These are phyloP conservation scores for Stachybotrys echinatus DNA, from an alignment of 2,329 filamentous ascomycete species.

Conservation along the genomic window DNA sequence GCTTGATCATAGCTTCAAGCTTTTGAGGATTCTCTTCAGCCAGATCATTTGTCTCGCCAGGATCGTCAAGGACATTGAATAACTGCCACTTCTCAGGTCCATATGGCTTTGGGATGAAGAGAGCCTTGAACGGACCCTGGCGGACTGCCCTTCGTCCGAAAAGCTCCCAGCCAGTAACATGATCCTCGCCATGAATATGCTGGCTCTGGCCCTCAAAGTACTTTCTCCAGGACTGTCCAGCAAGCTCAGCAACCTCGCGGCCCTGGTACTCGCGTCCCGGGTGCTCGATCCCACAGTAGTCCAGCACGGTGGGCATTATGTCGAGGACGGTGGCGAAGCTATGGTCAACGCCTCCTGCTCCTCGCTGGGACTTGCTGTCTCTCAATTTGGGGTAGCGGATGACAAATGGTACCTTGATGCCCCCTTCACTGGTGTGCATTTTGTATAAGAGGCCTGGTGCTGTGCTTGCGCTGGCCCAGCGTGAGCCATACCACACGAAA, in stretches of 20 bases:
- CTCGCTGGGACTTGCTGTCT: no score
- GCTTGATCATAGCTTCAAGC: slow-evolving; percentile 19
- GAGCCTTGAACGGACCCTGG: slow-evolving; percentile 50
- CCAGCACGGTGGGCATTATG: slow-evolving; percentile 41
- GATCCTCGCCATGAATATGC: slow-evolving; percentile 14
- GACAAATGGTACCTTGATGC: slow-evolving; percentile 44
- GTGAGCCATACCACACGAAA: slow-evolving; percentile 54
- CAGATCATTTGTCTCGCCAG: slow-evolving; percentile 45
- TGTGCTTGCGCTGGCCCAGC: slow-evolving; percentile 38
- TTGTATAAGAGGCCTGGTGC: slow-evolving; percentile 21
- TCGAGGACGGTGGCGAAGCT: slow-evolving; percentile 50
- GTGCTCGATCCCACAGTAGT: slow-evolving; percentile 38
- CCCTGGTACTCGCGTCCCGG: slow-evolving; percentile 2
- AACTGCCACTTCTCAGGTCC: slow-evolving; percentile 49
- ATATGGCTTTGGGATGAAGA: slow-evolving; percentile 47
- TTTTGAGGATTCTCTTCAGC: slow-evolving; percentile 33
- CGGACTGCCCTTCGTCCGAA: slow-evolving; percentile 48
- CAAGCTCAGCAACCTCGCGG: slow-evolving; percentile 3
- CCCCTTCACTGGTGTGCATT: slow-evolving; percentile 39
- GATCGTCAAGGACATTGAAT: slow-evolving; percentile 47
- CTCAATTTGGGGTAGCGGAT: not conserved
- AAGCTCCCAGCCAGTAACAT: slow-evolving; percentile 50
- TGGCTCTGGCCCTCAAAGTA: slow-evolving; percentile 1
- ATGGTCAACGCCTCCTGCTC: slow-evolving; percentile 27
- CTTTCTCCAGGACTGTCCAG: slow-evolving; percentile 6